A percentile compares a stretch with the other conserved stretches of the same genome.
phyloP scores from a whole-genome alignment of 768 basidiomycete species.

The Suillus clintonianus region DNA sequence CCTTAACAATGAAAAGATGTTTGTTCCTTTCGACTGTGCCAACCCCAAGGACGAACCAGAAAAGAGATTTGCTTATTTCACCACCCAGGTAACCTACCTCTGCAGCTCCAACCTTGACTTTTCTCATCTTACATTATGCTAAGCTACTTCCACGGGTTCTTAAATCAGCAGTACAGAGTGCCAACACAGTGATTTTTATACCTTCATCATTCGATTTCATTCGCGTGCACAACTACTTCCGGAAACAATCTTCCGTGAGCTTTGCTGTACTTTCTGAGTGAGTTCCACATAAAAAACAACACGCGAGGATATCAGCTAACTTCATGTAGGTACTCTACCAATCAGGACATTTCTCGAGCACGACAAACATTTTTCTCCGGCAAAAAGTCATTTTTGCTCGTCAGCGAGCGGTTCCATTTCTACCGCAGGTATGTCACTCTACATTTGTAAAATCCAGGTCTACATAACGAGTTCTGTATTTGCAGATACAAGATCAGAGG shows the following conservation, averaged over 20 bases:
- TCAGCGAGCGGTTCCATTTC: slow-evolving; percentile 99
- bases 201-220: slow-evolving; percentile 98
- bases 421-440: slow-evolving; percentile 66
- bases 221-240: slow-evolving; percentile 83
- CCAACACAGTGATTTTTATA: slow-evolving; percentile 85
- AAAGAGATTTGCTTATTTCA: slow-evolving; percentile 85
- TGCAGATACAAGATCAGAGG: slow-evolving; percentile 89
- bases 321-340: slow-evolving; percentile 76
- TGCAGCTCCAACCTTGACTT: neutral
- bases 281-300: slow-evolving; percentile 17
- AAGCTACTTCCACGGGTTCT: slow-evolving; percentile 80
- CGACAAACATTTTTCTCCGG: slow-evolving; percentile 91
- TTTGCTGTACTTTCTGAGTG: slow-evolving; percentile 92
- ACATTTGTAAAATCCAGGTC: neutral
- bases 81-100: slow-evolving; percentile 62
- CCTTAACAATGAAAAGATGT: slow-evolving; percentile 48
- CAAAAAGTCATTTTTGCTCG: slow-evolving; percentile 80
- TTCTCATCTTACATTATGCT: neutral
- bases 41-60: slow-evolving; percentile 81
- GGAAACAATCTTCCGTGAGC: slow-evolving; percentile 66
- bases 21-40: slow-evolving; percentile 70
- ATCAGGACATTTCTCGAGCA: slow-evolving; percentile 92
- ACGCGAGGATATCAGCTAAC: neutral
- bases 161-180: slow-evolving; percentile 92
- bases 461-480: neutral